Evolutionary conservation across 257 asterid species (phyloP).

Genomic region (Penstemon davidsonii): DNA sequence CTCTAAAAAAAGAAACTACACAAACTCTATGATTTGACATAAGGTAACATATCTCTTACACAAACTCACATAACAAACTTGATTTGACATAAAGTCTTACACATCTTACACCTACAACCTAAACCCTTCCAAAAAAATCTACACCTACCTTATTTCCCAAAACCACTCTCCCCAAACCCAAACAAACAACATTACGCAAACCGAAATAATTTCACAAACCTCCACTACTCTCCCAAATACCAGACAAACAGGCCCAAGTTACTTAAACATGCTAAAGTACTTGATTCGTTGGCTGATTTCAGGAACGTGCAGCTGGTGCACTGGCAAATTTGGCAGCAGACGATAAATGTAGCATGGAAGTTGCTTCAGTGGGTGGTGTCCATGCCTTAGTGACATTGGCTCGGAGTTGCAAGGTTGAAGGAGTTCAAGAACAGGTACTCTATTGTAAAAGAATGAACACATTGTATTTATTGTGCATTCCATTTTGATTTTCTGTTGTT

Average conservation of each 20-base stretch:
- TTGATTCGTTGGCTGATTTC: constrained; percentile 27
- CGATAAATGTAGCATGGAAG: constrained; percentile 86
- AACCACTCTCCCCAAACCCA: too few species aligned
- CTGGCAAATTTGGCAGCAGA: constrained; percentile 94
- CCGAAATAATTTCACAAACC: too few species aligned
- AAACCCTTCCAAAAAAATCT: too few species aligned
- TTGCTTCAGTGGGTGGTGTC: constrained; percentile 75
- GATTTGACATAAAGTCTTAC: too few species aligned
- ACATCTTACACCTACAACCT: too few species aligned
- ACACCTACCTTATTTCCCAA: too few species aligned
- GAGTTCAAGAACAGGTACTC: constrained; percentile 79
- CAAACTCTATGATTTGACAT: too few species aligned
- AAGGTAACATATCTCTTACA: too few species aligned
- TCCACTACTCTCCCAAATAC: too few species aligned
- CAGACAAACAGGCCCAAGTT: neutral
- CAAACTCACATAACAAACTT: too few species aligned
- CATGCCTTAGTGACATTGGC: constrained; percentile 74
- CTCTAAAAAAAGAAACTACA: too few species aligned
- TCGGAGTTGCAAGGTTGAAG: constrained; percentile 70
- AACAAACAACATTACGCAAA: too few species aligned
- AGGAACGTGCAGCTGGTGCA: constrained; percentile 97
- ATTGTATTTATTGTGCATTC: neutral
- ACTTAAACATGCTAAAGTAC: constrained; percentile 16
- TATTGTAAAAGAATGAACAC: constrained; percentile 16
- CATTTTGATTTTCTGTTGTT: constrained; percentile 2